Evolutionary conservation across 805 yeast species (phyloP), one percentile per base, ranked within the genome.

Genomic region (Candida nemodendra): DNA sequence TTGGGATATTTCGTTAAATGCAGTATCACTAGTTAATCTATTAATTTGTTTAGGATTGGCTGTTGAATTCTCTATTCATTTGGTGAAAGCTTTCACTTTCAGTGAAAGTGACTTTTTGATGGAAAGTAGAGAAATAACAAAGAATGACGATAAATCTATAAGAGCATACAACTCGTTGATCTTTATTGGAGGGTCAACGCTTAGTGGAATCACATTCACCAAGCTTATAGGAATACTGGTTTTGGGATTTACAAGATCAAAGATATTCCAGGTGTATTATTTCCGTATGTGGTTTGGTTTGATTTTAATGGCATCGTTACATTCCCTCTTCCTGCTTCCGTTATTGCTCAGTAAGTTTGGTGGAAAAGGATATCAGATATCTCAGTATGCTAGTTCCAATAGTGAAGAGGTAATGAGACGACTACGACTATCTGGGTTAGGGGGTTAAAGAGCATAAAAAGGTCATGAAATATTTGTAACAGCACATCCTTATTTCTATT

Each of bases 231-330:
- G 99, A 1, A 88, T 91, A 1, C 61, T 72, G 18, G 95, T 91
- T 9, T 66, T 91, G 26, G 95, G 95, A 4, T 89, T 90, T 59
- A 87, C 98, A 0, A 68, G 77, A 45, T 86, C 96, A 14, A 80
- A 84, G 59, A 90, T 91, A 21, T 93, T 91, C 61, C 95, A 88
- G 49, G 76, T 91, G 2, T 91, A 87, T 61, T 91, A 93, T 59
- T 91, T 91, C 70, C 68, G 95, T 44, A 90, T 91, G 96, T 91
- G 98, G 98, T 64, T 85, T 9, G 69, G 89, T 1, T 68, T 91
- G 42, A 82, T 91, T 7, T 44, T 84, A 1, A 67, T 85, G 39
- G 96, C 95, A 1, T 78, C 90, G 0, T 47, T 84, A 1, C 97
- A 91, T 58, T 76, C 93, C 3, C 68, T 91, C 36, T 71, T 85